Evolutionary conservation across 257 asterid genomes (phyloP).

Genomic region (Solanum commersonii): DNA sequence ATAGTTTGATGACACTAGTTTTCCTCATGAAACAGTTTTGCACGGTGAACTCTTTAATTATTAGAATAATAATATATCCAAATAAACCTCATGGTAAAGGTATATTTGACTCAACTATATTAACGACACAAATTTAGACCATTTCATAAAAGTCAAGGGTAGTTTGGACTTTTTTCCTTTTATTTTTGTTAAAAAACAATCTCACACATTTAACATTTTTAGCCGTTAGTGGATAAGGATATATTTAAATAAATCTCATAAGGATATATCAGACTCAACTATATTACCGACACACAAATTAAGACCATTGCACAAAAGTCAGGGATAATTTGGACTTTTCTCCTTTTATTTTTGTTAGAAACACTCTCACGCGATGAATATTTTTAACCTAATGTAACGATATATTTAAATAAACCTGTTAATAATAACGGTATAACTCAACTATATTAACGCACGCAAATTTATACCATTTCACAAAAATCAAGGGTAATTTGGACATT

Average conservation of each 20-base stretch:
- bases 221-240: background rate
- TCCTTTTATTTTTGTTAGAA: background rate
- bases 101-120: background rate
- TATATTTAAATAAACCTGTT: background rate
- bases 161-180: background rate
- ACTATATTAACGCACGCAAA: background rate
- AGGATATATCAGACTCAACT: background rate
- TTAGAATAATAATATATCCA: no score
- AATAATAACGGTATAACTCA: background rate
- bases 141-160: background rate
- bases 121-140: background rate
- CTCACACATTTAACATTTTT: background rate
- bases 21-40: background rate
- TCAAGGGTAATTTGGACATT: background rate
- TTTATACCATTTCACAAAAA: background rate
- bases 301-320: background rate
- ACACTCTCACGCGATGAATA: background rate
- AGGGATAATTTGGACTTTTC: background rate
- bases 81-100: background rate
- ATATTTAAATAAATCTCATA: background rate
- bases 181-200: background rate
- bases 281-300: background rate
- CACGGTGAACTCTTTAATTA: background rate
- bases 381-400: background rate
- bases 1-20: background rate